Base-by-base conservation (phyloP, 805 yeast genomes). In the Candida mattraensis region DNA sequence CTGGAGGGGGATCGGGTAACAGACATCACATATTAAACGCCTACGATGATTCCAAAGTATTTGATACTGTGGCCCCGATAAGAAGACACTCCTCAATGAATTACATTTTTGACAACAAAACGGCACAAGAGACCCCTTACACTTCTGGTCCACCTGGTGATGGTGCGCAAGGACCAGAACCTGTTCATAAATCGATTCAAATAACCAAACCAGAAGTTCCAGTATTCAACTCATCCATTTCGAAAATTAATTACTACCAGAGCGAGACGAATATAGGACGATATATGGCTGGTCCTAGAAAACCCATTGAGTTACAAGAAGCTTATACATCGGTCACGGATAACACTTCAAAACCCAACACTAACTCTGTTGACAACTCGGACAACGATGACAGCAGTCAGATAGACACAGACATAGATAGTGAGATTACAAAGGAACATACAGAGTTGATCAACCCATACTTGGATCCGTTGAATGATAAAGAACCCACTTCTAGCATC, bases 1-100 rank as follows among this genome's bases (percentile, higher is more conserved):
- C 34, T 5, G 37, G 34, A 5, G 40, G 39, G 5, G 34, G 30
- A 11, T 32, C 31, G 7, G 40, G 35, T 5, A 26, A 27, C 24
- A 45, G 35, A 22, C 27, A 47, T 26, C 47, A 44, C 31, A 29
- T 48, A 28, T 14, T 56, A 16, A 51, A 53, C 15, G 45, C 59
- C 7, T 58, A 58, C 36, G 49, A 56, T 32, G 64, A 59, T 13
- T 33, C 48, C 2, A 49, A 45, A 22, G 63, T 54, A 3, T 38
- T 54, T 18, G 60, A 58, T 23, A 59, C 60, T 0, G 47, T 47
- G 6, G 45, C 43, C 6, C 60, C 58, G 5, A 24, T 36, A 7
- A 39, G 39, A 19, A 24, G 50, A 5, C 47, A 37, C 15, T 33
- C 33, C 4, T 38, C 46, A 5, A 7, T 25, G n/a, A 43, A 35